Base-by-base conservation (phyloP, 345 rosid species). In the Brassica cretica region DNA sequence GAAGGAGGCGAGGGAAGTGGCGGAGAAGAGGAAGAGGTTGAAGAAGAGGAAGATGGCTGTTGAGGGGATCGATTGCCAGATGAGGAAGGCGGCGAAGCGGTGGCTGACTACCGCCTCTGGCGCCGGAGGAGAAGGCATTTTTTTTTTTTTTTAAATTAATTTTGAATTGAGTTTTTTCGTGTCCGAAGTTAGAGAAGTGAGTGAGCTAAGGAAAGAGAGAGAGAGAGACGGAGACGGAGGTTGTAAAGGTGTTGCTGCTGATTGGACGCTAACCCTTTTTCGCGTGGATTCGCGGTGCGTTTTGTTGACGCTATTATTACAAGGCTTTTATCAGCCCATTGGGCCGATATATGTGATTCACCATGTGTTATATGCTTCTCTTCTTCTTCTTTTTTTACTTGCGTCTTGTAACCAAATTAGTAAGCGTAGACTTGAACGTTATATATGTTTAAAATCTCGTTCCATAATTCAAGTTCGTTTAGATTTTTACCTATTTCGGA, bases 21-120 rank as follows among this genome's bases (percentile, higher is more conserved):
- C 46, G n/a, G 80, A 70, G 59, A 82, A 68, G 46, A 86, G 39
- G 70, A 85, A 68, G 65, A 80, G 32, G 67, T 83, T 85, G 88
- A 81, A 81, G 83, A 85, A 67, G 73, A 91, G 3, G 90, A 84
- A 93, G 71, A 89, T 78, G 55, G 76, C 63, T 10, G 90, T 65
- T 8, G 92, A 84, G 49, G 86, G 72, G 5, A 93, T 86, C 2
- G 91, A 86, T 44, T 93, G 93, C 98, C 94, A 89, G 33, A 91
- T 89, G 6, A 91, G 74, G 66, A 91, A 93, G 71, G 93, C 93
- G 16, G 82, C 61, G 29, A 84, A 83, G 3, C 94, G 85, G 63
- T 85, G 85, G 74, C 81, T 84, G 18, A 83, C 83, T 2, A 89
- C 82, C 68, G 79, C 25, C 49, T 85, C 88, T 12, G 90, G 84